Evolutionary conservation across 495 filamentous ascomycete genomes (phyloP).

Genomic region (Neurospora tetraspora): DNA sequence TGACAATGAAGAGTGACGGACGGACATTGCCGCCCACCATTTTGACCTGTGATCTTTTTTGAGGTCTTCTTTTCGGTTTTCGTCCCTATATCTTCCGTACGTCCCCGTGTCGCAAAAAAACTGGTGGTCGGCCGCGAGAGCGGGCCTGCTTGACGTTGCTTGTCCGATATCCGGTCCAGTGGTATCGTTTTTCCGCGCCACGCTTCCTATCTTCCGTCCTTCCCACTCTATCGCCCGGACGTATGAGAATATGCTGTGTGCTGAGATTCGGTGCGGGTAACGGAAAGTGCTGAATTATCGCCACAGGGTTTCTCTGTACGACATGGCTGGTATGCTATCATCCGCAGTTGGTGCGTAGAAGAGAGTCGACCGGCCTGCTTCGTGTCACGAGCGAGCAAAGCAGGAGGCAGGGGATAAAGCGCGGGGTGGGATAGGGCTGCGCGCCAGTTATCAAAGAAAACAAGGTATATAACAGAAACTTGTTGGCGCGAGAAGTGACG

Average conservation of each 20-base stretch:
- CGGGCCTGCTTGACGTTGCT: not conserved
- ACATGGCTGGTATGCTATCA: slow-evolving; percentile 12
- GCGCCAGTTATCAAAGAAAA: not conserved
- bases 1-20: slow-evolving; percentile 5
- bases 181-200: not conserved
- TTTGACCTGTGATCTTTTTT: slow-evolving; percentile 1
- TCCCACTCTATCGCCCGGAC: not conserved
- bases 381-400: slow-evolving; percentile 2
- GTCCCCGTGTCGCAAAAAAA: not conserved
- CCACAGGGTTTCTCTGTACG: slow-evolving; percentile 11
- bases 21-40: slow-evolving; percentile 13
- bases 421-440: not conserved
- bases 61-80: not conserved
- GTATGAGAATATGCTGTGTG: not conserved
- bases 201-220: not conserved
- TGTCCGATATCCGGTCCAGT: not conserved
- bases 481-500: slow-evolving; percentile 3
- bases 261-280: slow-evolving; percentile 8
- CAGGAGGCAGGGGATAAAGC: not conserved
- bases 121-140: not conserved
- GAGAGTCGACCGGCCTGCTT: not conserved
- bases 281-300: slow-evolving; percentile 17
- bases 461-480: not conserved
- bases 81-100: not conserved
- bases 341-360: not conserved